phyloP scores from a whole-genome alignment of 1,284 basidiomycete species.

The Cryptococcus sp. region DNA sequence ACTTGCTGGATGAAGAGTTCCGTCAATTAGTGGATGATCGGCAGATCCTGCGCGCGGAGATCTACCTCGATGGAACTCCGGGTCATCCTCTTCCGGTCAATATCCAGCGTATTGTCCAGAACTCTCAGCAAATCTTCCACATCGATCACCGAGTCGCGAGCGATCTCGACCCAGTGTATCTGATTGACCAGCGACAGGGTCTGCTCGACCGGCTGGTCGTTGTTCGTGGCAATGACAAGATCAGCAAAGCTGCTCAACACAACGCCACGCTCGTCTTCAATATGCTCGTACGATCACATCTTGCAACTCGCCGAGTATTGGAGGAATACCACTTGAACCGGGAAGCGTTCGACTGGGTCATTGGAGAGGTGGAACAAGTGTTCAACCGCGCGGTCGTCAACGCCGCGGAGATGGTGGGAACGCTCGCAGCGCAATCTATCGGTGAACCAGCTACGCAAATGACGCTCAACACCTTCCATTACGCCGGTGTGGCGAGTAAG shows the following conservation, averaged over 20 bases:
- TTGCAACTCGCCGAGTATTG: conserved; percentile 79
- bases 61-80: conserved; percentile 79
- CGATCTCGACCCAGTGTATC: conserved; percentile 85
- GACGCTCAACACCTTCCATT: conserved; percentile 97
- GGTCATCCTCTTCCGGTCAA: conserved; percentile 84
- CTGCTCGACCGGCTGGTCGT: conserved; percentile 74
- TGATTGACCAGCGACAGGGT: conserved; percentile 75
- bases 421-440: conserved; percentile 95
- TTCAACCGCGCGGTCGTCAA: conserved; percentile 90
- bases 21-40: conserved; percentile 76
- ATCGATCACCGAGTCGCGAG: conserved; percentile 91
- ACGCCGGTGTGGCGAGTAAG: conserved; percentile 96
- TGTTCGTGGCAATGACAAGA: conserved; percentile 78
- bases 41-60: conserved; percentile 70
- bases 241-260: conserved; percentile 75
- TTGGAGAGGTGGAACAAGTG: conserved; percentile 93
- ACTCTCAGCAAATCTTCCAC: conserved; percentile 95
- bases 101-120: conserved; percentile 90
- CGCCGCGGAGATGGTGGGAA: conserved; percentile 99
- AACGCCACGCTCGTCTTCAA: conserved; percentile 92
- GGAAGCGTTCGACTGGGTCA: conserved; percentile 95
- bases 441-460: conserved; percentile 99
- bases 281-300: conserved; percentile 86
- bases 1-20: conserved; percentile 86
- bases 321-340: conserved; percentile 82